Base-by-base conservation (phyloP, 2,329 filamentous ascomycete genomes). In the Aureobasidium sp. region DNA sequence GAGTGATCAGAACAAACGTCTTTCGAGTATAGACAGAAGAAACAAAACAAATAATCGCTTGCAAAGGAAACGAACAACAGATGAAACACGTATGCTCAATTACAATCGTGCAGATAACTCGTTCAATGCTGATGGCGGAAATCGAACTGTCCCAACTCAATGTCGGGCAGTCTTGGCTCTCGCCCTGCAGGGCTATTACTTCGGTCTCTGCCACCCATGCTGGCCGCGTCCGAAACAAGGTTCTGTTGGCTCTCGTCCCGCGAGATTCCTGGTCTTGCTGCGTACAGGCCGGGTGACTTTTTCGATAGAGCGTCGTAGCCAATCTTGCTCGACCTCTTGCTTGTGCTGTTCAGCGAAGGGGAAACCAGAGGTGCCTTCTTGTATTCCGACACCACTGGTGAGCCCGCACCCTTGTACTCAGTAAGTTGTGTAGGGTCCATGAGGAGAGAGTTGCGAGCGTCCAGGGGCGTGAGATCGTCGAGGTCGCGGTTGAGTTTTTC, bases 381-480 rank as follows among this genome's bases (percentile, higher is more conserved):
- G 15, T 67, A 64, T 56, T 67, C 39, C 17, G 62, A 59, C 22
- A 55, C 51, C 22, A 55, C 51, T 20, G 51, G 62, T n/a, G 61
- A 51, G 27, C 66, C 62, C 7, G 64, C 63, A 9, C 64, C 61
- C 69, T 77, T 78, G 71, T 77, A 77, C 37, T 76, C 76, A 47
- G 75, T 74, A n/a, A 64, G 65, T 22, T 70, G 68, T 22, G 69
- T 63, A 62, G 83, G 82, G 58, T 88, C 84, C 74, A 91, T 85
- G 63, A 96, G 85, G 22, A 97, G 84, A 14, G 89, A 92, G 79
- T 93, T 93, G 71, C 90, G 88, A 1, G 91, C 89, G 70, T 95
- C 90, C 42, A 96, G 83, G 5, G 91, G 89, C 1, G 91, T 97
- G 55, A 97, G 85, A 63, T 86, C 86, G 74, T 96, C 91, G 64